Conservation (phyloP, 164 flowering plant genomes). For the Akebia trifoliata region DNA sequence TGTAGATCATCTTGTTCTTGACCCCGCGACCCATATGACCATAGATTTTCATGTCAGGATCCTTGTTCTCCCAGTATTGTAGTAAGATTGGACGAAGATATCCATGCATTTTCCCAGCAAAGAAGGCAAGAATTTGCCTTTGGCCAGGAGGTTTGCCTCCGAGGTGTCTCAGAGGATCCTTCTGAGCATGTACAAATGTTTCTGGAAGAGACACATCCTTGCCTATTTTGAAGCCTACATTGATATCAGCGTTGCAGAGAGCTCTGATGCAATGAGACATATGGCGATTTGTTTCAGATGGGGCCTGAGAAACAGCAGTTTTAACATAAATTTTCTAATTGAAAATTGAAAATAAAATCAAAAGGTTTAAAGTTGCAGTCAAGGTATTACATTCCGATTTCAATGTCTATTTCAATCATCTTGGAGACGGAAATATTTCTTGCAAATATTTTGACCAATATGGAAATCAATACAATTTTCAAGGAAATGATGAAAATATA, state of each 20-base stretch:
- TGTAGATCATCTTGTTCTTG: slow-evolving; percentile 13
- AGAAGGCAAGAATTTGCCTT: slow-evolving; percentile 34
- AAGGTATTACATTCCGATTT: too few relatives aligned
- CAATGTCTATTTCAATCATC: too few relatives aligned
- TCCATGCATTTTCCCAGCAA: slow-evolving; percentile 40
- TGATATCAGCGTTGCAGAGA: slow-evolving; percentile 39
- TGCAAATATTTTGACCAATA: too few relatives aligned
- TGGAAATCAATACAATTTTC: too few relatives aligned
- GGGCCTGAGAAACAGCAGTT: slow-evolving; percentile 20
- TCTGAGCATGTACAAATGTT: slow-evolving; percentile 19
- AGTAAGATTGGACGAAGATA: slow-evolving; percentile 29
- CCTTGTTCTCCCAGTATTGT: slow-evolving; percentile 34
- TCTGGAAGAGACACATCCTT: slow-evolving; percentile 39
- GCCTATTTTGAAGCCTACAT: slow-evolving; percentile 28
- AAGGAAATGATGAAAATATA: too few relatives aligned
- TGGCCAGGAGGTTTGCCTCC: slow-evolving; percentile 29
- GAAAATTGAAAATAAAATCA: too few relatives aligned
- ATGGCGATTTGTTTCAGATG: slow-evolving; percentile 24
- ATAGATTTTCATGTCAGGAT: slow-evolving; percentile 28
- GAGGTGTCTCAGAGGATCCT: slow-evolving; percentile 18
- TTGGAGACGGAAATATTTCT: too few relatives aligned
- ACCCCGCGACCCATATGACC: slow-evolving; percentile 14
- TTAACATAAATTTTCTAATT: background rate
- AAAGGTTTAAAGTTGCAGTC: too few relatives aligned
- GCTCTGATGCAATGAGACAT: slow-evolving; percentile 26